phyloP scores from a whole-genome alignment of 176 grass and related monocot species.

The Hordeum marinum region DNA sequence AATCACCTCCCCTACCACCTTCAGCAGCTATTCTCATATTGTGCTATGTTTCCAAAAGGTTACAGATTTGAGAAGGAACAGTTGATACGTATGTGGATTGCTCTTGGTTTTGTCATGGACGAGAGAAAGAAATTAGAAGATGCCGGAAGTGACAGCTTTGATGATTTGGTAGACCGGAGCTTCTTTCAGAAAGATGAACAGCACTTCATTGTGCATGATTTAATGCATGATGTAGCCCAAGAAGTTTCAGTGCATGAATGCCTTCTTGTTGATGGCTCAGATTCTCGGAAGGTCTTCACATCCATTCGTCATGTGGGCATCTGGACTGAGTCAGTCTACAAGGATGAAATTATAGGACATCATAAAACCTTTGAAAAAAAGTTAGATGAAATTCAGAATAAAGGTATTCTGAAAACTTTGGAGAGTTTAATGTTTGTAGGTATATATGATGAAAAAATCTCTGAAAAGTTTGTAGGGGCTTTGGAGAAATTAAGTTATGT shows the following conservation, averaged over 20 bases:
- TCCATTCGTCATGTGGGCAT: conserved; percentile 14
- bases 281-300: not conserved
- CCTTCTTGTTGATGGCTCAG: not conserved
- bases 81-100: conserved; percentile 36
- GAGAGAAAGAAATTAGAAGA: conserved; percentile 7
- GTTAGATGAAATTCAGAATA: not conserved
- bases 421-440: conserved; percentile 14
- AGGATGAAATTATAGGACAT: not conserved
- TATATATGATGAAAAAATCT: conserved; percentile 13
- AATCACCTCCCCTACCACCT: conserved; percentile 23
- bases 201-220: conserved; percentile 37
- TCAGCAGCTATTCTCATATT: conserved; percentile 36
- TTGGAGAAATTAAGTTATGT: not conserved
- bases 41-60: conserved; percentile 53
- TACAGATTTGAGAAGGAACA: conserved; percentile 36
- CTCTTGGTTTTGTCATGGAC: conserved; percentile 26
- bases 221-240: conserved; percentile 45
- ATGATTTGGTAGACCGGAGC: conserved; percentile 31
- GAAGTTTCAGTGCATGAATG: conserved; percentile 6
- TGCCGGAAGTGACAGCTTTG: conserved; percentile 14
- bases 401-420: not conserved
- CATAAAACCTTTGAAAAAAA: conserved; percentile 1
- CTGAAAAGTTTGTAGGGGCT: not conserved
- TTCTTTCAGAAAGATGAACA: conserved; percentile 25
- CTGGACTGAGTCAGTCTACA: not conserved